These are phyloP conservation scores for Plasmodium reichenowi DNA, from an alignment of 169 alveolate species.

Conservation along the genomic window DNA sequence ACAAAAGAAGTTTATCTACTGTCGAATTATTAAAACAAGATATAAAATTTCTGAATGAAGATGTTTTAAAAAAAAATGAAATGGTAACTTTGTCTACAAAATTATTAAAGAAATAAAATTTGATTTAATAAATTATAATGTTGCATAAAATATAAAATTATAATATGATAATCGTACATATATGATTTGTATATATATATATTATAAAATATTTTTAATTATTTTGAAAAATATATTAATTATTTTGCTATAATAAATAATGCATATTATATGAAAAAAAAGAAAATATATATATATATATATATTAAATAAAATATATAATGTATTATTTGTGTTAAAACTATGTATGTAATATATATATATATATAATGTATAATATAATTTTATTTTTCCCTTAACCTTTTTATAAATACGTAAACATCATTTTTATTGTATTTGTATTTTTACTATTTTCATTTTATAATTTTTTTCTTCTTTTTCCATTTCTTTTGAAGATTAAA, in stretches of 20 bases:
- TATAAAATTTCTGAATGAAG: constrained; percentile 54
- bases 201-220: not conserved
- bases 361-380: no score
- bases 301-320: not conserved
- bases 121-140: not conserved
- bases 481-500: constrained; percentile 42
- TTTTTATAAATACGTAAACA: no score
- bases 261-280: not conserved
- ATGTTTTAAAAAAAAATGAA: constrained; percentile 65
- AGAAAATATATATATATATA: not conserved
- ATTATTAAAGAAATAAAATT: not conserved
- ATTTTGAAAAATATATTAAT: not conserved
- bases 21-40: constrained; percentile 69
- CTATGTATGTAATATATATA: not conserved
- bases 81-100: constrained; percentile 49
- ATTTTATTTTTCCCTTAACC: no score
- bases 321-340: not conserved
- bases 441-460: no score
- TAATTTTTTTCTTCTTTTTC: not conserved
- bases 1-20: constrained; percentile 73
- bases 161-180: not conserved
- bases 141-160: not conserved
- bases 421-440: no score
- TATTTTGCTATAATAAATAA: not conserved
- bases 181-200: not conserved